Evolutionary conservation across 148 eudicot species (phyloP).

Genomic region (Arbutus unedo): DNA sequence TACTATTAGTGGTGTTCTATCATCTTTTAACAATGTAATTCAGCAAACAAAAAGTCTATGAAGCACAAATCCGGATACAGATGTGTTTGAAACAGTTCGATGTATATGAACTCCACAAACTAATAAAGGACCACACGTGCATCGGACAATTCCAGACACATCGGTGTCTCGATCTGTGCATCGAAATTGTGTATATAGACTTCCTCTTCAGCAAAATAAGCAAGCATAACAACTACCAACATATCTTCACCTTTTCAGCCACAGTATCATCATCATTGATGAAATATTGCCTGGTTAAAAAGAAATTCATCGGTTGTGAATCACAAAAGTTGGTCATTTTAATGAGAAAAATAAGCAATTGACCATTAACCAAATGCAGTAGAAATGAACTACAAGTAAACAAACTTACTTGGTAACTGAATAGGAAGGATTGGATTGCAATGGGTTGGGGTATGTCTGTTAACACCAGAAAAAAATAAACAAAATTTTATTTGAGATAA

Average conservation of each 20-base stretch:
- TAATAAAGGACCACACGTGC: no score
- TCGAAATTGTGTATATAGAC: neutral
- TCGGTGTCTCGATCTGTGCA: no score
- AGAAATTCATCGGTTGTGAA: neutral
- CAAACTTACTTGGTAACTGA: conserved; percentile 11
- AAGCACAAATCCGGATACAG: no score
- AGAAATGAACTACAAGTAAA: neutral
- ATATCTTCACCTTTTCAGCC: conserved; percentile 15
- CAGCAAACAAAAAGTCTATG: neutral
- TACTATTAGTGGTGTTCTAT: neutral
- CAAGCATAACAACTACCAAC: neutral
- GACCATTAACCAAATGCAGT: neutral
- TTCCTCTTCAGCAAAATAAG: neutral
- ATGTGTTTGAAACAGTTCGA: no score
- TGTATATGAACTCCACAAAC: no score
- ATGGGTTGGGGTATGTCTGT: conserved; percentile 23
- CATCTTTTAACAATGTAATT: neutral
- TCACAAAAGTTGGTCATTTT: neutral
- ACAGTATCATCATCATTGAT: conserved; percentile 15
- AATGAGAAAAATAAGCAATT: conserved; percentile 4
- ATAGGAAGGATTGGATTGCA: conserved; percentile 17
- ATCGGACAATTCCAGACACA: no score
- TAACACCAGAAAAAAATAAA: neutral
- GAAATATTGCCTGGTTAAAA: conserved; percentile 19
- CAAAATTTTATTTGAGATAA: neutral